Base-by-base conservation (phyloP, 169 alveolate genomes). In the Plasmodium fragile region DNA sequence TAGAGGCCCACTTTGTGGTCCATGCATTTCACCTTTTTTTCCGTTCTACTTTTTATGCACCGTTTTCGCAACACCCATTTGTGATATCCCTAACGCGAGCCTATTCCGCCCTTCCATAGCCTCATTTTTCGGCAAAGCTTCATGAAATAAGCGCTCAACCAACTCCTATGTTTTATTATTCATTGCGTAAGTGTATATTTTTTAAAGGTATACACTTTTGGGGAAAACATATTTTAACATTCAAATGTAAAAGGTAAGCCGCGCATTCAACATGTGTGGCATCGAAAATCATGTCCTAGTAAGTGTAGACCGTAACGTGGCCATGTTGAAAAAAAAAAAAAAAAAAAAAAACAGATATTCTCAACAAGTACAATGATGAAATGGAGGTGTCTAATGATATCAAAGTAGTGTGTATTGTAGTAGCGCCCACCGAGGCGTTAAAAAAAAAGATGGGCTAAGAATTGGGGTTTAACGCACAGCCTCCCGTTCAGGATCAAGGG, bases 181-280 rank as follows among this genome's bases (percentile, higher is more conserved):
- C 36, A 10, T 65, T 28, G 30, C 28, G 75, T 65, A 65, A 22
- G 36, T 65, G 36, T 65, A 28, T 65, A 28, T 65, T 49, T 65
- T 65, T 49, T 65, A 65, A 22, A 65, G 75, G n/a, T 65, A 65
- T n/a, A 65, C 2, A 65, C 7, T 65, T 65, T 65, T 2, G 11
- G 3, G 30, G 75, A 13, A 65, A 65, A 65, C 25, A 65, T 16
- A 65, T 65, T 65, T 65, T 18, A 25, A 65, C 75, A 65, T 65
- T 65, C 75, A 65, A 65, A 65, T 65, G 75, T 65, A 22, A 65
- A 65, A 25, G 75, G 75, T 65, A 65, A 65, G 4, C 36, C 75
- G 36, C n/a, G 36, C 39, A 65, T 65, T 65, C 75, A 65, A 65
- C 75, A 65, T 65, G n/a, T 65, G 10, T 49, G 59, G 59, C 22